phyloP scores from a whole-genome alignment of 2,329 filamentous ascomycete genomes.

The Microsporum canis region DNA sequence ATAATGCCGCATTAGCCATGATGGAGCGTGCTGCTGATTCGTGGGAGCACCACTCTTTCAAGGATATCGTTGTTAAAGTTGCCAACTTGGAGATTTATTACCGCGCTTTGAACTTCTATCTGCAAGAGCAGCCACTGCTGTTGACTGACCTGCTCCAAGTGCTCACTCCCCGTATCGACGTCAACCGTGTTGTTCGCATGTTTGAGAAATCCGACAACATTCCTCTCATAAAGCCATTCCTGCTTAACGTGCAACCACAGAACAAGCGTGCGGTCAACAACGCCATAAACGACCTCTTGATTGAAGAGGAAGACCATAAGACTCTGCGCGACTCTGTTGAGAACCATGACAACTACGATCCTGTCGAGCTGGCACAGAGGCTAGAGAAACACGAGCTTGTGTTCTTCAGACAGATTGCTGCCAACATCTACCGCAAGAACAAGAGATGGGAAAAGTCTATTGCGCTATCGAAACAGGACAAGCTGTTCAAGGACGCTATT shows the following conservation, averaged over 20 bases:
- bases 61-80: conserved; percentile 96
- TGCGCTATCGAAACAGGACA: conserved; percentile 94
- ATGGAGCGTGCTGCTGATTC: conserved; percentile 96
- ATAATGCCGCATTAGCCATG: conserved; percentile 92
- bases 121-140: conserved; percentile 90
- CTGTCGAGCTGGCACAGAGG: conserved; percentile 78
- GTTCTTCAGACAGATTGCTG: conserved; percentile 98
- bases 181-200: conserved; percentile 98
- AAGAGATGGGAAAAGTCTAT: conserved; percentile 99
- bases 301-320: conserved; percentile 99
- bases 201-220: conserved; percentile 98
- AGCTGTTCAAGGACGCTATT: conserved; percentile 98
- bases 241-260: conserved; percentile 88
- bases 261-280: conserved; percentile 98
- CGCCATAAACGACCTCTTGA: conserved; percentile 92
- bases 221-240: conserved; percentile 95
- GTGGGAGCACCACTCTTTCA: conserved; percentile 99
- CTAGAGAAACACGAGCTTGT: conserved; percentile 96
- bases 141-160: conserved; percentile 91
- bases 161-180: conserved; percentile 85
- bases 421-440: conserved; percentile 98
- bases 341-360: conserved; percentile 98
- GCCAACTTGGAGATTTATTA: conserved; percentile 99
- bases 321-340: conserved; percentile 93
- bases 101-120: conserved; percentile 89